Evolutionary conservation across 2,329 filamentous ascomycete genomes (phyloP).

Genomic region (Claviceps sp.): DNA sequence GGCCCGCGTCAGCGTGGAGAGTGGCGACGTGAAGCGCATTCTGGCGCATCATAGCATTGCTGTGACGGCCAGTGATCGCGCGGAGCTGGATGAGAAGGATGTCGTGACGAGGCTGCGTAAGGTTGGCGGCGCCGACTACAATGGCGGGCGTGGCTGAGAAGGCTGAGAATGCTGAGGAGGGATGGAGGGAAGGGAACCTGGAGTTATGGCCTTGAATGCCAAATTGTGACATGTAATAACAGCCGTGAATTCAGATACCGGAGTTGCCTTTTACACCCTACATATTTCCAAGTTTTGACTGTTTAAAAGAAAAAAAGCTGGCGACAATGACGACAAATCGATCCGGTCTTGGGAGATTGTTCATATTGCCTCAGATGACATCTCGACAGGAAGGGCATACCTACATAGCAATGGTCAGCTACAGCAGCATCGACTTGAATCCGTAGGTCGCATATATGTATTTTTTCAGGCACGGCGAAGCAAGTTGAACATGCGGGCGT

Average conservation of each 20-base stretch:
- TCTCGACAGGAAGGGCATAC: too few relatives aligned
- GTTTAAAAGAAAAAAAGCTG: too few relatives aligned
- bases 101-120: conserved; percentile 48
- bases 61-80: conserved; percentile 46
- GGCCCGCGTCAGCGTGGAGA: conserved; percentile 54
- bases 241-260: background rate
- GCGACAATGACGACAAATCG: too few relatives aligned
- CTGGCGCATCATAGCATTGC: conserved; percentile 52
- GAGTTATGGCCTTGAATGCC: background rate
- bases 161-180: background rate
- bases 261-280: background rate
- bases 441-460: too few relatives aligned
- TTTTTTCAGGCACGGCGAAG: too few relatives aligned
- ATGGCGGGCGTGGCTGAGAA: conserved; percentile 43
- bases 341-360: too few relatives aligned
- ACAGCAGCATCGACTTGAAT: too few relatives aligned
- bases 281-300: too few relatives aligned
- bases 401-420: too few relatives aligned
- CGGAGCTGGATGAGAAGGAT: conserved; percentile 47
- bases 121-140: conserved; percentile 59
- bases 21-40: conserved; percentile 48
- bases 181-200: background rate
- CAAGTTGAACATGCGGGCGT: too few relatives aligned
- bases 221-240: background rate
- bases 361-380: too few relatives aligned